These are phyloP conservation scores for Fraxinus nigra DNA, from an alignment of 305 asterid species.

Conservation along the genomic window DNA sequence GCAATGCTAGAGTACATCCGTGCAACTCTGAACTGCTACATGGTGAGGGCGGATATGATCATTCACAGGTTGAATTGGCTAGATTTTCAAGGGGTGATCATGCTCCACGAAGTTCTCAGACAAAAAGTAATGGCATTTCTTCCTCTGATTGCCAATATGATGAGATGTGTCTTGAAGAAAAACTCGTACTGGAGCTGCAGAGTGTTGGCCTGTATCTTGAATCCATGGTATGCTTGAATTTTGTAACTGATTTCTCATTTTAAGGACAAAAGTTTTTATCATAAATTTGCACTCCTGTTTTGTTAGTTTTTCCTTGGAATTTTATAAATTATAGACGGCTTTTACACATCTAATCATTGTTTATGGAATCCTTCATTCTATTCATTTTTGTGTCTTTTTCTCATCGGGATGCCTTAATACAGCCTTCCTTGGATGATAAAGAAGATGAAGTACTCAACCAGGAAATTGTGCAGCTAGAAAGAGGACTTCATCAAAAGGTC, in stretches of 20 bases:
- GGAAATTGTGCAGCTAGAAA: constrained; percentile 67
- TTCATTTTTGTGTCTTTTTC: not conserved
- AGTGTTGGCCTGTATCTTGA: constrained; percentile 75
- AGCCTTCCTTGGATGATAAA: constrained; percentile 90
- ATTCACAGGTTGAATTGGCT: constrained; percentile 60
- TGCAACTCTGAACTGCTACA: constrained; percentile 50
- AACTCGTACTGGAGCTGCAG: constrained; percentile 69
- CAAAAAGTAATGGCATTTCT: constrained; percentile 38
- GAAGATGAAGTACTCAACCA: constrained; percentile 63
- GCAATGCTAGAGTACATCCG: constrained; percentile 37
- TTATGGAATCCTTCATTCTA: not conserved
- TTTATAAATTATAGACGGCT: constrained; percentile 2
- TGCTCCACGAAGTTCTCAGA: constrained; percentile 41
- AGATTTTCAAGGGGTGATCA: constrained; percentile 54
- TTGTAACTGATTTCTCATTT: constrained; percentile 2
- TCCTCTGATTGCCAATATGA: constrained; percentile 59
- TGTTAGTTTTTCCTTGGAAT: constrained; percentile 6
- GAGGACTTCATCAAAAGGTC: constrained; percentile 68
- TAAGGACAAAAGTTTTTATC: not conserved
- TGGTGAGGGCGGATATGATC: constrained; percentile 52
- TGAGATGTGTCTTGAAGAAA: constrained; percentile 70
- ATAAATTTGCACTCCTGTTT: constrained; percentile 2
- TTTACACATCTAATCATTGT: not conserved
- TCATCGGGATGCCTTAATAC: constrained; percentile 8
- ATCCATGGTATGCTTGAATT: constrained; percentile 67